phyloP scores from a whole-genome alignment of 2,329 filamentous ascomycete genomes.

The Capronia epimyces region DNA sequence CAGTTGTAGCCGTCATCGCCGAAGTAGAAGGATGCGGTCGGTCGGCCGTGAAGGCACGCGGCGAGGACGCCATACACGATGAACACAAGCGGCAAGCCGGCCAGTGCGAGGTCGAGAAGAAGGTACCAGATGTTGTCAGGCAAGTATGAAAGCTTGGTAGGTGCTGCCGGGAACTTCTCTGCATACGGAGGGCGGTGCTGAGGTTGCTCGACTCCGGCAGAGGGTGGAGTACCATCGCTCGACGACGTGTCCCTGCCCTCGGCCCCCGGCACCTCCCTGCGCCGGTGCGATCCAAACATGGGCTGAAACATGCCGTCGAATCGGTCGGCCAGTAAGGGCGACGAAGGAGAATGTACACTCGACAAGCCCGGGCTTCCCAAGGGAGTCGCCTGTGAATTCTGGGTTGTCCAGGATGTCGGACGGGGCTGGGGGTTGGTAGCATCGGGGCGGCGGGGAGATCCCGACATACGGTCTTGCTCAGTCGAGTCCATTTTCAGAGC shows the following conservation, averaged over 20 bases:
- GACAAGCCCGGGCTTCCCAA: neutral
- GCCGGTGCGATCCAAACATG: neutral
- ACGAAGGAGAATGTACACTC: neutral
- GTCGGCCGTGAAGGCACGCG: neutral
- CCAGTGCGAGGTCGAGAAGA: neutral
- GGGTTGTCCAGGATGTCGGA: neutral
- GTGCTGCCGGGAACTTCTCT: neutral
- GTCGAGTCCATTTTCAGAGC: neutral
- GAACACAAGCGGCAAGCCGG: neutral
- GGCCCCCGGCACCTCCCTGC: neutral
- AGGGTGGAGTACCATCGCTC: neutral
- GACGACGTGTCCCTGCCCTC: neutral
- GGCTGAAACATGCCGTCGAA: neutral
- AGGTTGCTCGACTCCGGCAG: neutral
- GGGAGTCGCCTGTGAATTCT: neutral
- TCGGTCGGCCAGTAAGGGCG: neutral
- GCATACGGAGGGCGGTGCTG: neutral
- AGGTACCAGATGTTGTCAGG: neutral
- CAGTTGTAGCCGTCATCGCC: conserved; percentile 4
- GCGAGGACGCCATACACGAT: conserved; percentile 5
- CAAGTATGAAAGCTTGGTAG: neutral
- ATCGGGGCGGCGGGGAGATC: neutral
- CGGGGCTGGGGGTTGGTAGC: neutral
- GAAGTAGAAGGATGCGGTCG: conserved; percentile 5
- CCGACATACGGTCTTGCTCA: neutral